These are phyloP conservation scores for Pinus albicaulis DNA, from an alignment of 75 land plant genomes.

Conservation along the genomic window DNA sequence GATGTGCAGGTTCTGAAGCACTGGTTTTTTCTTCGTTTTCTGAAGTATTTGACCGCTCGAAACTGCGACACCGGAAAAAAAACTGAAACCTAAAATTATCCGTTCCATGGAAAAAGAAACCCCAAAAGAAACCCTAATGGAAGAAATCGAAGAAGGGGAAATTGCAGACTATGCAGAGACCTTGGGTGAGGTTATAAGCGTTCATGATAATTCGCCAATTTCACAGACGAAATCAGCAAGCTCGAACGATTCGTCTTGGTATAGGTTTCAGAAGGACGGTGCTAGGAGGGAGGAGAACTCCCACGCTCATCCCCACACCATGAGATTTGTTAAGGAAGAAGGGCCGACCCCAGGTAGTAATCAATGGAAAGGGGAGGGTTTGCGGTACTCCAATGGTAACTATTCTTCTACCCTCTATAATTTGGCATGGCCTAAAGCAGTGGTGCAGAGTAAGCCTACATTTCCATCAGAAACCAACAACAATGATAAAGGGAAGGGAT, in stretches of 20 bases:
- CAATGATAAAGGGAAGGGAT: constrained; percentile 17
- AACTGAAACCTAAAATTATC: neutral
- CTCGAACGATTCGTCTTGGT: constrained; percentile 2
- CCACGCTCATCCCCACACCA: no score
- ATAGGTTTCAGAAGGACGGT: constrained; percentile 44
- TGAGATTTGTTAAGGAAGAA: neutral
- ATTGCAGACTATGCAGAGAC: constrained; percentile 20
- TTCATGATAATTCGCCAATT: constrained; percentile 4
- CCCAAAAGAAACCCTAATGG: constrained; percentile 3
- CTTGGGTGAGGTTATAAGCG: neutral
- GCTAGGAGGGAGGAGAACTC: constrained; percentile 11
- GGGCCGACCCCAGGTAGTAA: neutral
- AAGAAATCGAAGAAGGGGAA: constrained; percentile 45
- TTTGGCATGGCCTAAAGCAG: constrained; percentile 81
- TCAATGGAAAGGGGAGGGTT: constrained; percentile 32
- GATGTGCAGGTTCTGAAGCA: no score
- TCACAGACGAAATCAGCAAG: constrained; percentile 4
- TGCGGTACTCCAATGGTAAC: constrained; percentile 17
- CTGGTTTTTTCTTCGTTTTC: neutral
- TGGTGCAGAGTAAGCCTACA: constrained; percentile 62
- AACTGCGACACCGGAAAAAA: neutral
- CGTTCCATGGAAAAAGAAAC: neutral
- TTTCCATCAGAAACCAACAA: neutral
- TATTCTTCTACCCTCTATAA: constrained; percentile 47
- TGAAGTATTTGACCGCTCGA: neutral